These are phyloP conservation scores for Phlebiopsis gigantea DNA, from an alignment of 768 basidiomycete species.

Conservation along the genomic window DNA sequence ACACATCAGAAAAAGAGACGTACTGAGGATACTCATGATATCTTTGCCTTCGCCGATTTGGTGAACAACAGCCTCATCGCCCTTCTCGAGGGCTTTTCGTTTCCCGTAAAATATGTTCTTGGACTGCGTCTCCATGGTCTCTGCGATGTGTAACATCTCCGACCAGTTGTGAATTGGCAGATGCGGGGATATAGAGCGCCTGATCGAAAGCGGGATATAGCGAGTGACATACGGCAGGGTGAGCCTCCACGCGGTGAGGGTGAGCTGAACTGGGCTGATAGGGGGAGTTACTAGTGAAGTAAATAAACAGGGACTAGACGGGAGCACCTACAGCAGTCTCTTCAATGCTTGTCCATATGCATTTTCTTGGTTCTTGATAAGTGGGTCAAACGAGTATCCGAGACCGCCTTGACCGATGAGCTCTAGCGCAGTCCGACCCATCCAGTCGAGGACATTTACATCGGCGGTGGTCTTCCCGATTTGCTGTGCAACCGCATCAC, in stretches of 20 bases:
- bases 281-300: neutral
- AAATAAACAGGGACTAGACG: neutral
- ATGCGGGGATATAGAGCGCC: conserved; percentile 26
- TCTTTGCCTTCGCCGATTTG: conserved; percentile 37
- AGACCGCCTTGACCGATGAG: conserved; percentile 20
- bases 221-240: conserved; percentile 13
- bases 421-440: conserved; percentile 18
- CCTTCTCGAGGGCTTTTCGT: conserved; percentile 28
- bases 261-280: conserved; percentile 9
- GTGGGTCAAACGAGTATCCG: conserved; percentile 18
- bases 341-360: conserved; percentile 16
- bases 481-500: neutral
- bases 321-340: conserved; percentile 11
- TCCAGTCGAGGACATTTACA: conserved; percentile 16
- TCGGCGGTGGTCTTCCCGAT: conserved; percentile 1
- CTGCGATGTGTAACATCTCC: conserved; percentile 28
- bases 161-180: conserved; percentile 29
- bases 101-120: conserved; percentile 33
- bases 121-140: conserved; percentile 32
- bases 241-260: neutral
- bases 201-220: conserved; percentile 16
- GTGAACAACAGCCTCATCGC: conserved; percentile 28
- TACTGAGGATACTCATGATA: conserved; percentile 42
- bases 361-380: conserved; percentile 9
- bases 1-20: conserved; percentile 13